phyloP scores from a whole-genome alignment of 1,139 yeast genomes.

The Schwanniomyces etchellsii region DNA sequence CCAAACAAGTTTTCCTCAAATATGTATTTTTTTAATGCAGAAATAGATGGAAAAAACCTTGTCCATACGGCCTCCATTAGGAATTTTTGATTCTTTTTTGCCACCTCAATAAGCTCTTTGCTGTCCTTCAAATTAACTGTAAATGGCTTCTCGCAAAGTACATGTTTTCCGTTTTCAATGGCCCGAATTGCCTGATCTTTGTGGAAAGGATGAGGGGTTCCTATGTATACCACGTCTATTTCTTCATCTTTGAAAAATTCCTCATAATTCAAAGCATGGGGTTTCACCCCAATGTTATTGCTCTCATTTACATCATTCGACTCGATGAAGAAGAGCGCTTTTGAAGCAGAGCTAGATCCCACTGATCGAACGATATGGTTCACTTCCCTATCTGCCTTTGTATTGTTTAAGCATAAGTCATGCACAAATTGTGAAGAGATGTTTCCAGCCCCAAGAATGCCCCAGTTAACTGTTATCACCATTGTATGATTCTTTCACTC shows the following conservation, averaged over 20 bases:
- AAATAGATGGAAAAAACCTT: constrained; percentile 50
- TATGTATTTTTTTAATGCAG: constrained; percentile 31
- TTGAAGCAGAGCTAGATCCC: constrained; percentile 23
- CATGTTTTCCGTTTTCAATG: constrained; percentile 47
- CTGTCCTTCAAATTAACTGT: constrained; percentile 49
- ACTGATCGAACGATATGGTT: constrained; percentile 26
- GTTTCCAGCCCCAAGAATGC: constrained; percentile 44
- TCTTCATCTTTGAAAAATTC: constrained; percentile 37
- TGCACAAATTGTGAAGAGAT: constrained; percentile 34
- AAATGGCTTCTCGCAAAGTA: constrained; percentile 58
- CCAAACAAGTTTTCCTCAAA: constrained; percentile 45
- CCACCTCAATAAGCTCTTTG: constrained; percentile 37
- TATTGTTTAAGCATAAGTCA: constrained; percentile 28
- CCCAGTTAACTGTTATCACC: constrained; percentile 27
- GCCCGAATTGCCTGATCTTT: constrained; percentile 44
- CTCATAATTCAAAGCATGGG: constrained; percentile 21
- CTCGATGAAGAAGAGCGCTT: constrained; percentile 22
- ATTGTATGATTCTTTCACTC: constrained; percentile 5
- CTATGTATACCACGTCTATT: constrained; percentile 52
- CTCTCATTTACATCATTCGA: constrained; percentile 9
- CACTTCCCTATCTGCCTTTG: constrained; percentile 11
- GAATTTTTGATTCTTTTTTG: constrained; percentile 39
- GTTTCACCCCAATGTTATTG: constrained; percentile 15
- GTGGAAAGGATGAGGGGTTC: constrained; percentile 56
- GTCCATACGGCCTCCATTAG: constrained; percentile 69